Percentiles rank a stretch among this genome's conserved stretches.
phyloP scores from a whole-genome alignment of 495 filamentous ascomycete genomes.

The Halenospora varia region DNA sequence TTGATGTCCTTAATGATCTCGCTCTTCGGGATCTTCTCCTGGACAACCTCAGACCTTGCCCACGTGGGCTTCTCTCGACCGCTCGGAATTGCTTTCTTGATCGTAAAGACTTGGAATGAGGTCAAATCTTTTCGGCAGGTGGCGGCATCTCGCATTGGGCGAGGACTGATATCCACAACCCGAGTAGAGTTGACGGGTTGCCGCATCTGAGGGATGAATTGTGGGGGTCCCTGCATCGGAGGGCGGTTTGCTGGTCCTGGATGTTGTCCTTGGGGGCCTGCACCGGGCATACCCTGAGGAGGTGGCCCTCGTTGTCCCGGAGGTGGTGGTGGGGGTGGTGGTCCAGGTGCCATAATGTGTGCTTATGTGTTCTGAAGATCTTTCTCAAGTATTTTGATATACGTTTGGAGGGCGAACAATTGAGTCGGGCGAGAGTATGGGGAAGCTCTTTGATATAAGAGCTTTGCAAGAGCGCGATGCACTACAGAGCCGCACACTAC shows the following conservation, averaged over 20 bases:
- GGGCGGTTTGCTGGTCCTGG: not conserved
- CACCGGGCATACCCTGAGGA: too few species aligned
- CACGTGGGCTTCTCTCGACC: slow-evolving; percentile 19
- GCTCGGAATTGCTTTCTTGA: slow-evolving; percentile 11
- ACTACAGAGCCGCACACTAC: too few species aligned
- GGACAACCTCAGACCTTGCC: slow-evolving; percentile 11
- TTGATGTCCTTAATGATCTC: slow-evolving; percentile 20
- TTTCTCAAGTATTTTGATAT: too few species aligned
- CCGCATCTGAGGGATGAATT: slow-evolving; percentile 4
- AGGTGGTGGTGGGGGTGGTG: too few species aligned
- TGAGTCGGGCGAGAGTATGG: too few species aligned
- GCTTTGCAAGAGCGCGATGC: too few species aligned
- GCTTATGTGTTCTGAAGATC: too few species aligned
- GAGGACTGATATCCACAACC: slow-evolving; percentile 10
- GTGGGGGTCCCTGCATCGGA: not conserved
- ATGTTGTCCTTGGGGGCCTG: too few species aligned
- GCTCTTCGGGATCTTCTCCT: slow-evolving; percentile 13
- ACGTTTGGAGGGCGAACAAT: too few species aligned
- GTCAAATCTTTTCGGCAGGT: slow-evolving; percentile 18
- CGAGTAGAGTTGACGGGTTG: slow-evolving; percentile 9
- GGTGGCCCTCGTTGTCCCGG: too few species aligned
- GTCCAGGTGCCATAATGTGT: too few species aligned
- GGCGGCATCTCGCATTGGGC: slow-evolving; percentile 7
- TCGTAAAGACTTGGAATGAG: slow-evolving; percentile 8
- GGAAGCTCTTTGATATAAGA: too few species aligned